phyloP scores from a whole-genome alignment of 345 rosid species.

The Eucalyptus guilfoylei region DNA sequence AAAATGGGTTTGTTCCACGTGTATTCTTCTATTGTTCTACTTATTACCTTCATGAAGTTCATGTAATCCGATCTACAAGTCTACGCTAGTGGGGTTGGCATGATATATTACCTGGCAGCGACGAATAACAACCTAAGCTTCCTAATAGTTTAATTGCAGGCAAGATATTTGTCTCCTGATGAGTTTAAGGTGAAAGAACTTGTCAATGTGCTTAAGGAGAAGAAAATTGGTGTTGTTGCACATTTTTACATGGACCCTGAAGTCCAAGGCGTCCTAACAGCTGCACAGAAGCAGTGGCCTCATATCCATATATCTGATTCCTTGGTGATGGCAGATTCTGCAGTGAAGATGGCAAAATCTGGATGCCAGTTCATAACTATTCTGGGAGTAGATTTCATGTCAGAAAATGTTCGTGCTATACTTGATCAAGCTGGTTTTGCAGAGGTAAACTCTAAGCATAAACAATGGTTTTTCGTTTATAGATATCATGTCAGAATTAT shows the following conservation, averaged over 20 bases:
- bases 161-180: slow-evolving; percentile 65
- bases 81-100: neutral
- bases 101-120: neutral
- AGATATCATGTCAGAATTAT: neutral
- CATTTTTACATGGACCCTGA: slow-evolving; percentile 99
- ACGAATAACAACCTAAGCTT: slow-evolving; percentile 4
- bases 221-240: slow-evolving; percentile 86
- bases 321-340: slow-evolving; percentile 93
- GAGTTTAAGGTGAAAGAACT: slow-evolving; percentile 59
- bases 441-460: slow-evolving; percentile 25
- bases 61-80: neutral
- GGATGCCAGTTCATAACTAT: slow-evolving; percentile 87
- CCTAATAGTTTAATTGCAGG: slow-evolving; percentile 39
- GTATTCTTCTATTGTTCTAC: neutral
- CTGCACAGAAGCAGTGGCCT: slow-evolving; percentile 91
- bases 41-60: neutral
- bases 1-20: neutral
- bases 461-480: neutral
- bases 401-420: slow-evolving; percentile 92
- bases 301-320: slow-evolving; percentile 92
- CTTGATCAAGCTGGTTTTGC: slow-evolving; percentile 90
- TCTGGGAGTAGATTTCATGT: slow-evolving; percentile 98
- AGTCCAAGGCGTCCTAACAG: slow-evolving; percentile 94
- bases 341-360: slow-evolving; percentile 86
- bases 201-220: slow-evolving; percentile 59